Percentiles rank a stretch among this genome's conserved stretches.
Evolutionary conservation across 164 flowering plant species (phyloP).

Genomic region (Cinnamomum micranthum): DNA sequence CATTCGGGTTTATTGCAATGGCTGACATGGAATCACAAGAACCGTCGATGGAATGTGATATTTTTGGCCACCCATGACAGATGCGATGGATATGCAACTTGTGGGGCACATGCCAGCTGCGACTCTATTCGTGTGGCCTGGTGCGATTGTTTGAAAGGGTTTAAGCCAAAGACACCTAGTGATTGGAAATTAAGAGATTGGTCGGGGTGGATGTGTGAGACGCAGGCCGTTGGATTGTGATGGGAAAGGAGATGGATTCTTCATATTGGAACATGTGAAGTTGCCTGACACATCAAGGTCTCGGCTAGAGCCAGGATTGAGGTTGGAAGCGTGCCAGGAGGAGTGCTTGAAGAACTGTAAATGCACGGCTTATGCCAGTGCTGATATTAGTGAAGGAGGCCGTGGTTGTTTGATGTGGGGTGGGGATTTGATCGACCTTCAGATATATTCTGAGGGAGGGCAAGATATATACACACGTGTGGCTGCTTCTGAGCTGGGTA

Average conservation of each 20-base stretch:
- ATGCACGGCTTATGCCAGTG: constrained; percentile 23
- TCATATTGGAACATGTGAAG: constrained; percentile 2
- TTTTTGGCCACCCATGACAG: constrained; percentile 13
- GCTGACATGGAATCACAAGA: neutral
- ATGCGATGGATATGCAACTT: constrained; percentile 30
- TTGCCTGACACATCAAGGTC: constrained; percentile 15
- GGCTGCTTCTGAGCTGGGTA: constrained; percentile 16
- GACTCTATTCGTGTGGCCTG: neutral
- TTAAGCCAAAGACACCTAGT: constrained; percentile 20
- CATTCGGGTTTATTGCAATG: constrained; percentile 4
- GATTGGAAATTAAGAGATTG: constrained; percentile 36
- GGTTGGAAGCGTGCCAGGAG: constrained; percentile 13
- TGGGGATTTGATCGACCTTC: constrained; percentile 22
- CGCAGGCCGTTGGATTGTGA: constrained; percentile 3
- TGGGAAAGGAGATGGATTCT: constrained; percentile 14
- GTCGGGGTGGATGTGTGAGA: constrained; percentile 39
- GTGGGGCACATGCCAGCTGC: constrained; percentile 31
- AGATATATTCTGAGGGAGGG: constrained; percentile 9
- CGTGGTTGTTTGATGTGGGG: constrained; percentile 31
- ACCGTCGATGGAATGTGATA: neutral
- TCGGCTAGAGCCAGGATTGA: constrained; percentile 4
- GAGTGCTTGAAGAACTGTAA: constrained; percentile 26
- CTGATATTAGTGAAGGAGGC: constrained; percentile 3
- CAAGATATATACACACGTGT: constrained; percentile 23
- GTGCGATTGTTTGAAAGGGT: constrained; percentile 40